Evolutionary conservation across 345 rosid genomes (phyloP).

Genomic region (Hibiscus syriacus): DNA sequence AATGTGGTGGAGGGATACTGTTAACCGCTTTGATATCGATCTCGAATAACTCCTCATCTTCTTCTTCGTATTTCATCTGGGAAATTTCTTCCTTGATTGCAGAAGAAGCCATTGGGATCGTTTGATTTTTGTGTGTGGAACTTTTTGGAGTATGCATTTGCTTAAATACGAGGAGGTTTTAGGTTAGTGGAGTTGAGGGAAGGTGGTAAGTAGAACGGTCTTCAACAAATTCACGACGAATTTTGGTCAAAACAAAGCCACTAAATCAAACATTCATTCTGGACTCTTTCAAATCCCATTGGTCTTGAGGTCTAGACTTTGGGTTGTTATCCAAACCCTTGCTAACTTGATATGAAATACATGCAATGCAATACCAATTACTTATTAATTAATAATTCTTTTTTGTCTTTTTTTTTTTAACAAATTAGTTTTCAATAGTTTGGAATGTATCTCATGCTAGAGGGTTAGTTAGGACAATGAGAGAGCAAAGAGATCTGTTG

Average conservation of each 20-base stretch:
- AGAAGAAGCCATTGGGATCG: constrained; percentile 24
- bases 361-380: not conserved
- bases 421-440: not conserved
- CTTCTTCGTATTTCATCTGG: constrained; percentile 16
- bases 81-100: not conserved
- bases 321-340: not conserved
- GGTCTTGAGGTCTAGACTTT: too few relatives aligned
- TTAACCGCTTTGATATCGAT: constrained; percentile 34
- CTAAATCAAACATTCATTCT: not conserved
- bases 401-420: not conserved
- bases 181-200: constrained; percentile 6
- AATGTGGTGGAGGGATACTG: constrained; percentile 36
- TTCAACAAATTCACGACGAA: constrained; percentile 27
- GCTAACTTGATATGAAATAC: not conserved
- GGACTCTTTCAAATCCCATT: not conserved
- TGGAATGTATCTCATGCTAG: not conserved
- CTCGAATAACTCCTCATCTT: constrained; percentile 44
- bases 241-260: constrained; percentile 1
- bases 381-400: not conserved
- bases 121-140: not conserved
- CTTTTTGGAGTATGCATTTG: not conserved
- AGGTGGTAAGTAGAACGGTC: constrained; percentile 35
- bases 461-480: not conserved
- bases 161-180: not conserved
- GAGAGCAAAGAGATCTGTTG: not conserved